These are phyloP conservation scores for Hordeum pubiflorum DNA, from an alignment of 202 grass and related monocot genomes.

Conservation along the genomic window DNA sequence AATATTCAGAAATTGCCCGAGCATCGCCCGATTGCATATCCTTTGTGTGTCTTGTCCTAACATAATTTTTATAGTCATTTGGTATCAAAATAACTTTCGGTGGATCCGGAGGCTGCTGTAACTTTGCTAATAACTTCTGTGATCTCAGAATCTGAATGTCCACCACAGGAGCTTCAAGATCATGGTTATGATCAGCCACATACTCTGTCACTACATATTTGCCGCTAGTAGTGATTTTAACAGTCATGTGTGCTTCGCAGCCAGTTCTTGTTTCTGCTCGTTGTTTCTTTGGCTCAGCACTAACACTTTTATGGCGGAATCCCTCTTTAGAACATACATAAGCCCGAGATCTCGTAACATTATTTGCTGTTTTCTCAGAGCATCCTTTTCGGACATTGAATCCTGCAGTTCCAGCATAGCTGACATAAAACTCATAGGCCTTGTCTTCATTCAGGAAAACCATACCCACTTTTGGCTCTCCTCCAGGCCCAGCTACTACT, in stretches of 20 bases:
- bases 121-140: constrained; percentile 70
- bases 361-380: constrained; percentile 60
- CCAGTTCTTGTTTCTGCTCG: constrained; percentile 67
- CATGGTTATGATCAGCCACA: constrained; percentile 78
- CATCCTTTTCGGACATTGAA: constrained; percentile 81
- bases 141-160: constrained; percentile 74
- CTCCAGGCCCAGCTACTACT: constrained; percentile 45
- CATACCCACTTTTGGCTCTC: constrained; percentile 70
- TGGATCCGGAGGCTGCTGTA: constrained; percentile 44
- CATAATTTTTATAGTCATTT: constrained; percentile 73
- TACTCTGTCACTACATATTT: constrained; percentile 76
- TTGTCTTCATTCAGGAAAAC: constrained; percentile 72
- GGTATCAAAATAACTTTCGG: constrained; percentile 64
- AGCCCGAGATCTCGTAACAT: constrained; percentile 50
- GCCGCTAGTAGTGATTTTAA: constrained; percentile 63
- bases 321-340: constrained; percentile 90
- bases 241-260: constrained; percentile 70
- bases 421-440: constrained; percentile 74
- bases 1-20: constrained; percentile 61
- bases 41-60: constrained; percentile 44
- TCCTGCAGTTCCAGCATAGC: constrained; percentile 55
- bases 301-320: constrained; percentile 47
- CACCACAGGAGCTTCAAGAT: constrained; percentile 52
- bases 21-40: constrained; percentile 56
- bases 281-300: constrained; percentile 54